Evolutionary conservation across 805 yeast genomes (phyloP), one percentile per base, ranked within the genome.

Genomic region (Monosporozyma yasuniensis): DNA sequence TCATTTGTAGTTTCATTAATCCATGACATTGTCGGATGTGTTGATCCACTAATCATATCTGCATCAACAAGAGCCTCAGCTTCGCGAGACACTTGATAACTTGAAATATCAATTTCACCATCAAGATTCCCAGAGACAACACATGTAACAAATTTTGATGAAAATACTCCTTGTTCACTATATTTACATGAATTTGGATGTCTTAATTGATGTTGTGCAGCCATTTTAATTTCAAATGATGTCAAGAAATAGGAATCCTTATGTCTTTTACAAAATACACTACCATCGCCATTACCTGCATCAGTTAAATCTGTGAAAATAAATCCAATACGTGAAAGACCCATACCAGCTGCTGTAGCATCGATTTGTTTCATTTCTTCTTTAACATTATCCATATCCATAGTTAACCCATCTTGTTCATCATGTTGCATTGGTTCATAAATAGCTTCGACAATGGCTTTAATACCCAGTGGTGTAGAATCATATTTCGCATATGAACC

Each of bases 71-170:
- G 72, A 0, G 88, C 95, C 67, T 93, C 97, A 0, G 96, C 96
- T 51, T 81, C 76, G 30, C 81, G 80, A 4, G 95, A 83, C 0
- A 88, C 96, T 66, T 93, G 99, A 66, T 90, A 93, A 38, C 95
- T 79, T 16, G 85, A 73, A 3, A 95, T 85, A 61, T 91, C 99
- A 61, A 93, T 91, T 54, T 91, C 96, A 21, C 95, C 93, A 46
- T 80, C 69, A 12, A 75, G 63, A 55, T 95, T 95, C n/a, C 99
- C 99, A 1, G 95, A 79, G 2, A 93, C 75, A 21, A 89, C 91
- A 69, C 97, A 90, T 0, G 98, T 91, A 18, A 90, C 91, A 64
- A 88, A 93, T 61, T 88, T 87, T 8, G 97, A 89, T 14, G 96
- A 85, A 64, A 78, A 93, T 25, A 61, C 58, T 2, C 88, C 87